Evolutionary conservation across 225 moss, liverwort and hornwort species (phyloP).

Genomic region (Marchantia paleacea): DNA sequence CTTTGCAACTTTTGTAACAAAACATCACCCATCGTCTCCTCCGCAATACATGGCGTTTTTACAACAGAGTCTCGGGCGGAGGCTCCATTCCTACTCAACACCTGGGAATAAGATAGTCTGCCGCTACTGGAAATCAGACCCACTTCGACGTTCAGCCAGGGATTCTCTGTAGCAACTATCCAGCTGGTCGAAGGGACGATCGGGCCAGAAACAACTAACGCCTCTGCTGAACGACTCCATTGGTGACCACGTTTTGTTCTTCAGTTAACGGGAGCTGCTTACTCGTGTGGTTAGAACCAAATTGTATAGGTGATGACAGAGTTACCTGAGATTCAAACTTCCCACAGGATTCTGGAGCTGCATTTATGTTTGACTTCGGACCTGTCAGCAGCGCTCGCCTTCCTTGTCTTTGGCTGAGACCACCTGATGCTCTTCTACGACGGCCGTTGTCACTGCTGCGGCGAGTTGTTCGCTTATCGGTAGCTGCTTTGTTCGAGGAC

Average conservation of each 20-base stretch:
- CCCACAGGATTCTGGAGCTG: neutral
- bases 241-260: neutral
- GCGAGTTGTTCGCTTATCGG: neutral
- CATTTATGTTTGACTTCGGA: neutral
- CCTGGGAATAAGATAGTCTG: neutral
- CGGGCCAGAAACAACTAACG: neutral
- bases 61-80: neutral
- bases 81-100: neutral
- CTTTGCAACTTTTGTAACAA: conserved; percentile 21
- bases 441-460: conserved; percentile 19
- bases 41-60: neutral
- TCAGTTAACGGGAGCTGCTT: neutral
- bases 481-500: neutral
- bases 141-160: neutral
- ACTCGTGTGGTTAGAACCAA: neutral
- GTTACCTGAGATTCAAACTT: neutral
- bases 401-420: neutral
- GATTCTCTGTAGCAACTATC: neutral
- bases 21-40: neutral
- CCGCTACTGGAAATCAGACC: no score
- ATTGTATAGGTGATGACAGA: neutral
- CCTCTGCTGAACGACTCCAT: neutral
- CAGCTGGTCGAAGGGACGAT: neutral
- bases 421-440: conserved; percentile 17
- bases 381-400: neutral